Conservation (phyloP, 805 yeast species). For the Starmerella vaccinii region DNA sequence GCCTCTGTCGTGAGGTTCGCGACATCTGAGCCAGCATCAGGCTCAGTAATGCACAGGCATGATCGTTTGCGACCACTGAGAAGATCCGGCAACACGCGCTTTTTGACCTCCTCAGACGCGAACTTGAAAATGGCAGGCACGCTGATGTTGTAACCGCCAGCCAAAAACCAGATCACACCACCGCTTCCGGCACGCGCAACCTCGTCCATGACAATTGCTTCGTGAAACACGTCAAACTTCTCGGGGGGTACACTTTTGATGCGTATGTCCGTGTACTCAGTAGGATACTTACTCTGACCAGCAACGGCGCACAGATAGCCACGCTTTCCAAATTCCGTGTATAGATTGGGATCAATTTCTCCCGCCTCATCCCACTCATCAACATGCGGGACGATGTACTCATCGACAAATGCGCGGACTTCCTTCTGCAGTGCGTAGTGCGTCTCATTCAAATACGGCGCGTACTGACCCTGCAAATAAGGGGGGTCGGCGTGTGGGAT, state of each 20-base stretch:
- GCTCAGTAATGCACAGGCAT: slow-evolving; percentile 37
- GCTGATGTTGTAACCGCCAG: slow-evolving; percentile 37
- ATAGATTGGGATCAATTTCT: slow-evolving; percentile 30
- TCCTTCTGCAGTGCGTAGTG: slow-evolving; percentile 35
- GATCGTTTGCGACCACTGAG: slow-evolving; percentile 33
- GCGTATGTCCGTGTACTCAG: slow-evolving; percentile 32
- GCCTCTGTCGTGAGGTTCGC: slow-evolving; percentile 36
- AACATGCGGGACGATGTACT: slow-evolving; percentile 33
- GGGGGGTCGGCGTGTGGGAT: slow-evolving; percentile 36
- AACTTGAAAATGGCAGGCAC: slow-evolving; percentile 34
- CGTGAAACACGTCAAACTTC: slow-evolving; percentile 35
- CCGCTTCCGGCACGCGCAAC: slow-evolving; percentile 35
- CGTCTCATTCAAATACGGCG: slow-evolving; percentile 34
- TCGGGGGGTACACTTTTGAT: slow-evolving; percentile 33
- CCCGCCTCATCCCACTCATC: slow-evolving; percentile 37
- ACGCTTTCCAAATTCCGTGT: slow-evolving; percentile 31
- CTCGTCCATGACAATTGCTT: slow-evolving; percentile 34
- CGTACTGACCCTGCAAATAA: slow-evolving; percentile 34
- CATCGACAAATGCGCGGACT: slow-evolving; percentile 34
- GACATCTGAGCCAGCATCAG: slow-evolving; percentile 38
- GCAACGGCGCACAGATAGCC: slow-evolving; percentile 36
- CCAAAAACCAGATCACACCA: slow-evolving; percentile 34
- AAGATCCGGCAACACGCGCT: slow-evolving; percentile 33
- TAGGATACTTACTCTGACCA: slow-evolving; percentile 32
- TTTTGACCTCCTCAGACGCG: slow-evolving; percentile 29